Evolutionary conservation across 345 rosid genomes (phyloP), one percentile per base, ranked within the genome.

Genomic region (Populus simonii): DNA sequence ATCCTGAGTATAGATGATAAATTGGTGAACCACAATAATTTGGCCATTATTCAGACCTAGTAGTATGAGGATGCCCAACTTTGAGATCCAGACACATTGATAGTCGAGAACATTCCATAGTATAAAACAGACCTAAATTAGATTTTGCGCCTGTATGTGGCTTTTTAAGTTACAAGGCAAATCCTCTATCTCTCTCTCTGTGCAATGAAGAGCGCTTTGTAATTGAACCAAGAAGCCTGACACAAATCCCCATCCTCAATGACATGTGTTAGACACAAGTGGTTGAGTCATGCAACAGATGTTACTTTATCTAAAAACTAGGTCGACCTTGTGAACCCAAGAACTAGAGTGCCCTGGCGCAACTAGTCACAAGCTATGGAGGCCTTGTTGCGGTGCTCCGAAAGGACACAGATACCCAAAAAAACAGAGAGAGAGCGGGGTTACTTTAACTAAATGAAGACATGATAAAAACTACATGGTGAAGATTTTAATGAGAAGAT

Each of bases 131-230:
- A 41, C 57, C 35, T 65, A 66, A 75, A 67, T 51, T n/a, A 22
- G 5, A 9, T 18, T 18, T 25, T 57, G 63, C 9, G 13, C 63
- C 23, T 62, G 33, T 3, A 39, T 38, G 41, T 17, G 23, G 38
- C 68, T 36, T 73, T 36, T 15, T 16, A 35, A 74, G 68, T 74
- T 51, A 61, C 76, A 74, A 36, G 7, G 43, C 68, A 31, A 53
- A 53, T 20, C 59, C 36, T 33, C 36, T 33, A 6, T 33, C n/a
- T 6, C 20, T 45, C 51, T 11, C 51, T 45, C 59, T 2, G n/a
- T 51, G 20, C n/a, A 7, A 51, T 51, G n/a, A 18, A 51, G 57
- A 51, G 8, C 8, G 1, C 22, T 51, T 5, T 51, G 57, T 51
- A 51, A 18, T 51, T 18, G 9, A 51, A 6, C 57, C 57, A 17